Evolutionary conservation across 2,329 filamentous ascomycete genomes (phyloP).

Genomic region (Simplicillium sp.): DNA sequence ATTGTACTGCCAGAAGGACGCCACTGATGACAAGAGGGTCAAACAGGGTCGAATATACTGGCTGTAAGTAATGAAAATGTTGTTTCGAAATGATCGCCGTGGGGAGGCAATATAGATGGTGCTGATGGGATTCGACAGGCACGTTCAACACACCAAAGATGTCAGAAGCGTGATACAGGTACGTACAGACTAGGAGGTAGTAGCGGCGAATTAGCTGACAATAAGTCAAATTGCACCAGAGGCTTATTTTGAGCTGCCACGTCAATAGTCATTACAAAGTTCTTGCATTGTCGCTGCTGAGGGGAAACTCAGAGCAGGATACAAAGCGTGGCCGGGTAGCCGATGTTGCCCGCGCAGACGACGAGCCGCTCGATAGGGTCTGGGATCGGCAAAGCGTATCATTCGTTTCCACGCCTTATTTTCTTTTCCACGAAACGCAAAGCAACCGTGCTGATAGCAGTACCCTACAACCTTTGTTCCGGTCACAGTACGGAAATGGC

Average conservation of each 20-base stretch:
- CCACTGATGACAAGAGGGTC: neutral
- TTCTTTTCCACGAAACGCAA: neutral
- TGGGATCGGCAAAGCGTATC: neutral
- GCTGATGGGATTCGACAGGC: neutral
- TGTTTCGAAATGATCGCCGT: neutral
- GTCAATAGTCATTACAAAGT: too few species aligned
- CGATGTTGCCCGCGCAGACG: neutral
- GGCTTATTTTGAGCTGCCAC: too few species aligned
- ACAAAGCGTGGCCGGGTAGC: neutral
- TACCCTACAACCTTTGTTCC: neutral
- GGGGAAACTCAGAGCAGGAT: too few species aligned
- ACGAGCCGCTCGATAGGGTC: neutral
- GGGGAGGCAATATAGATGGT: neutral
- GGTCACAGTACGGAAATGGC: neutral
- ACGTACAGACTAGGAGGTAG: too few species aligned
- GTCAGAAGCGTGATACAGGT: constrained; percentile 1
- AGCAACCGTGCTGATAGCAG: neutral
- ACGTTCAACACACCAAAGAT: constrained; percentile 1
- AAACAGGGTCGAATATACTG: neutral
- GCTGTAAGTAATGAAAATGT: neutral
- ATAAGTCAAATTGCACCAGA: too few species aligned
- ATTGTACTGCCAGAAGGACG: neutral
- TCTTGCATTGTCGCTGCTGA: too few species aligned
- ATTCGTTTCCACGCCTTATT: constrained; percentile 1
- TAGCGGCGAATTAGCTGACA: too few species aligned